phyloP scores from a whole-genome alignment of 371 early-diverging fungal species.

The Mucor irregularis region DNA sequence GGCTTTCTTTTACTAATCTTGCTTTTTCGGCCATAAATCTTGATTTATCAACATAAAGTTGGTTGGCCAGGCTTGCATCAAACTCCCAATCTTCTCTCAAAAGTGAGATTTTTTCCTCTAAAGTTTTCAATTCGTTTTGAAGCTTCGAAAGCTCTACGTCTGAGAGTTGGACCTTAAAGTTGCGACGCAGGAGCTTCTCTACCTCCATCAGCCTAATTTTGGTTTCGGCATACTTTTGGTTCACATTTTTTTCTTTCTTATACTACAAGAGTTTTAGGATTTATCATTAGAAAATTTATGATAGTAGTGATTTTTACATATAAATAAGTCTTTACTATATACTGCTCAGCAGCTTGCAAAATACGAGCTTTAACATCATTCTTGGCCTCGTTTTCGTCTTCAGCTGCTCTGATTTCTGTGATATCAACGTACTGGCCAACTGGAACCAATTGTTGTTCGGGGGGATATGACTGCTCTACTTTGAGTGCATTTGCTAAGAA shows the following conservation, averaged over 20 bases:
- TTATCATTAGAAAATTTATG: too few species aligned
- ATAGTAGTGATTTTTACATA: too few species aligned
- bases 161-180: constrained; percentile 8
- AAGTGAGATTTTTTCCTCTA: constrained; percentile 45
- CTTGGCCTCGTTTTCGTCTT: not conserved
- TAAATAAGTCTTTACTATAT: constrained; percentile 25
- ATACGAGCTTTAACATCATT: constrained; percentile 35
- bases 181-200: constrained; percentile 27
- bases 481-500: not conserved
- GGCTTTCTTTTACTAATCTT: constrained; percentile 8
- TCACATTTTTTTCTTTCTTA: constrained; percentile 28
- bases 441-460: not conserved
- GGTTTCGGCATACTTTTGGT: constrained; percentile 33
- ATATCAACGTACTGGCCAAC: too few species aligned
- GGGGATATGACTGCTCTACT: not conserved
- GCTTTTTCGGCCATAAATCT: constrained; percentile 32
- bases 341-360: constrained; percentile 30
- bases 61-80: constrained; percentile 40
- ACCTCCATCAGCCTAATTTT: constrained; percentile 26
- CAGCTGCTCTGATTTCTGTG: not conserved
- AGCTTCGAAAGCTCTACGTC: constrained; percentile 17
- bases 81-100: constrained; percentile 55
- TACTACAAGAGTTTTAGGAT: too few species aligned
- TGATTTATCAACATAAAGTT: constrained; percentile 24
- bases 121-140: constrained; percentile 38